phyloP scores from a whole-genome alignment of 805 yeast genomes.

The Crinitomyces ghanaensis region DNA sequence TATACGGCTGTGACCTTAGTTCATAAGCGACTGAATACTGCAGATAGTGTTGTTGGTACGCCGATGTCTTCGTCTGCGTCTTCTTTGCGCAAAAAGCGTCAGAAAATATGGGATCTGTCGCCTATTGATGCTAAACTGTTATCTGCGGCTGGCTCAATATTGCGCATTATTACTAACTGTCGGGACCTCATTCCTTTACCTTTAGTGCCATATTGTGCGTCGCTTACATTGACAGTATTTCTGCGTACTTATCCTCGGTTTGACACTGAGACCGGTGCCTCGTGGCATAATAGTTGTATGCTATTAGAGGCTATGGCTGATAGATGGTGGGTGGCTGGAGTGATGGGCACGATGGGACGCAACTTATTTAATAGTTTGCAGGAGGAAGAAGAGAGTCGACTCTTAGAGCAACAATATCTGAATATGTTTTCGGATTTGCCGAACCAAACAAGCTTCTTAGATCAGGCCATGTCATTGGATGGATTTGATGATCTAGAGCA shows the following conservation, averaged over 20 bases:
- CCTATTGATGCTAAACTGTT: constrained; percentile 15
- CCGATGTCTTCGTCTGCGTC: constrained; percentile 8
- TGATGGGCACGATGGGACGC: constrained; percentile 26
- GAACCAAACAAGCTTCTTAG: constrained; percentile 24
- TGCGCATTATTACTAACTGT: constrained; percentile 18
- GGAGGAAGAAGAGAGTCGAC: constrained; percentile 4
- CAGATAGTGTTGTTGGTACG: constrained; percentile 9
- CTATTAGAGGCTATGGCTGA: constrained; percentile 20
- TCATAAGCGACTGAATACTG: constrained; percentile 21
- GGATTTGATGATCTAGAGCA: constrained; percentile 16
- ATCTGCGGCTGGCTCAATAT: constrained; percentile 20
- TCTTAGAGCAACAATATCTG: constrained; percentile 19
- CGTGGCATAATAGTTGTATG: constrained; percentile 22
- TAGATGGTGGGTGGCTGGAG: constrained; percentile 29
- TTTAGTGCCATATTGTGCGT: constrained; percentile 25
- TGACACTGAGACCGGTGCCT: constrained; percentile 20
- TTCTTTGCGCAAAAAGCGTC: no score
- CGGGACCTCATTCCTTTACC: constrained; percentile 24
- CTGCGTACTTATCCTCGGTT: constrained; percentile 22
- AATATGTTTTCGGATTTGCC: constrained; percentile 26
- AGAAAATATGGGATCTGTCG: no score
- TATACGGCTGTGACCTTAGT: constrained; percentile 24
- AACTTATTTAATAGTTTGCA: constrained; percentile 18
- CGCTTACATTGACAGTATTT: constrained; percentile 27
- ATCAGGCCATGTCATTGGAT: constrained; percentile 20